Percentiles rank a stretch among this genome's conserved stretches.
Conservation (phyloP, 495 filamentous ascomycete species). For the Neurospora pannonica region DNA sequence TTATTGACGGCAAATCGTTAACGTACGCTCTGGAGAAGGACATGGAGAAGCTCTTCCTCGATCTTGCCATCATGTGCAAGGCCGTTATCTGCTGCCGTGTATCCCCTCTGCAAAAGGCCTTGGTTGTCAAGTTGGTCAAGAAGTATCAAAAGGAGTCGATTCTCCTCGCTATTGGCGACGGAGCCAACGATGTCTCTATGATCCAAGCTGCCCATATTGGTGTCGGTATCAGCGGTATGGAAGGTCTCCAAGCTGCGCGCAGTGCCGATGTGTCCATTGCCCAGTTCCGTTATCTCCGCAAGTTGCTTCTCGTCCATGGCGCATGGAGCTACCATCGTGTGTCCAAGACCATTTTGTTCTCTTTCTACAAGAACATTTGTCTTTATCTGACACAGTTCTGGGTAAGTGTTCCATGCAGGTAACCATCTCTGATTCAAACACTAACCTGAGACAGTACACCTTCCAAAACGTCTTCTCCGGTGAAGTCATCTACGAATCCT, state of each 20-base stretch:
- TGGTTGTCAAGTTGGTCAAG: conserved; percentile 98
- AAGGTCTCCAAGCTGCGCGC: conserved; percentile 96
- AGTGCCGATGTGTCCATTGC: conserved; percentile 94
- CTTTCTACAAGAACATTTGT: conserved; percentile 98
- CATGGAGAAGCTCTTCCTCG: conserved; percentile 86
- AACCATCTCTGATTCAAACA: not conserved
- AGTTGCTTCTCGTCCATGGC: conserved; percentile 91
- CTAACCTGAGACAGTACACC: conserved; percentile 58
- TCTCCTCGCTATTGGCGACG: conserved; percentile 91
- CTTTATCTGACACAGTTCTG: conserved; percentile 99
- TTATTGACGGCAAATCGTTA: conserved; percentile 93
- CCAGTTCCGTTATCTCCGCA: conserved; percentile 93
- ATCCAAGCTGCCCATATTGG: conserved; percentile 99
- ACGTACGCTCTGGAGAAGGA: conserved; percentile 92
- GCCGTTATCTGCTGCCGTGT: conserved; percentile 99
- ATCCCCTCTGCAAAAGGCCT: conserved; percentile 94
- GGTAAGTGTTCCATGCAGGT: conserved; percentile 42
- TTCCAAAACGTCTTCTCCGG: conserved; percentile 99
- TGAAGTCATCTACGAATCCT: conserved; percentile 97
- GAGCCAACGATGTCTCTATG: conserved; percentile 98
- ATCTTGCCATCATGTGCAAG: conserved; percentile 92
- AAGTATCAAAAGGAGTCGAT: conserved; percentile 80
- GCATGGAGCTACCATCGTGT: conserved; percentile 97
- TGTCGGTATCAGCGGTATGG: conserved; percentile 93
- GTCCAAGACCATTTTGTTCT: conserved; percentile 92